Evolutionary conservation across 2,329 filamentous ascomycete genomes (phyloP).

Genomic region (Beauveria asiatica): DNA sequence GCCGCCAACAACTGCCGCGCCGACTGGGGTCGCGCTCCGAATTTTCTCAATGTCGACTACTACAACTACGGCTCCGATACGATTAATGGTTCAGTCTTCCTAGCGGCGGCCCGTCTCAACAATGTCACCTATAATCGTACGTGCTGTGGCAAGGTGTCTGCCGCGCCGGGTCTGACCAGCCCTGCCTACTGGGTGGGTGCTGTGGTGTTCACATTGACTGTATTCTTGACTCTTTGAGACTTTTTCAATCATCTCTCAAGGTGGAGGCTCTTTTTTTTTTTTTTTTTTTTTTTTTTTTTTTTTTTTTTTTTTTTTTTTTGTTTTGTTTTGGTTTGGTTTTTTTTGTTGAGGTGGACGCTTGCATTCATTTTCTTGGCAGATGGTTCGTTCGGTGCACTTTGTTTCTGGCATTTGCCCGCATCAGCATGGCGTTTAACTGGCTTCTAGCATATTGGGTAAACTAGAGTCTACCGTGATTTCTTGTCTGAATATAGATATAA

Average conservation of each 20-base stretch:
- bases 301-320: too few species aligned
- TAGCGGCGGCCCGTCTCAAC: conserved; percentile 61
- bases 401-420: background rate
- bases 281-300: too few species aligned
- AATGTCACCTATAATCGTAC: conserved; percentile 56
- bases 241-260: background rate
- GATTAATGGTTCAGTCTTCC: conserved; percentile 64
- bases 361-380: background rate
- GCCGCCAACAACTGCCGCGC: conserved; percentile 53
- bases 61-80: conserved; percentile 57
- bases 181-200: conserved; percentile 14
- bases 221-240: conserved; percentile 13
- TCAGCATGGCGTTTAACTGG: conserved; percentile 5
- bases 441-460: background rate
- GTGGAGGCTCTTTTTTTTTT: too few species aligned
- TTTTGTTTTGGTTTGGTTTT: too few species aligned
- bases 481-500: background rate
- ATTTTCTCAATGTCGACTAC: conserved; percentile 75
- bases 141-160: conserved; percentile 44
- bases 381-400: background rate
- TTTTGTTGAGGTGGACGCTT: too few species aligned
- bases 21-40: conserved; percentile 62
- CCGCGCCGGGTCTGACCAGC: conserved; percentile 17
- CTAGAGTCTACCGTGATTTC: background rate
- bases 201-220: conserved; percentile 14